A percentile compares a stretch with the other conserved stretches of the same genome.
These are phyloP conservation scores for Aspergillus saccharolyticus DNA, from an alignment of 495 filamentous ascomycete genomes.

Conservation along the genomic window DNA sequence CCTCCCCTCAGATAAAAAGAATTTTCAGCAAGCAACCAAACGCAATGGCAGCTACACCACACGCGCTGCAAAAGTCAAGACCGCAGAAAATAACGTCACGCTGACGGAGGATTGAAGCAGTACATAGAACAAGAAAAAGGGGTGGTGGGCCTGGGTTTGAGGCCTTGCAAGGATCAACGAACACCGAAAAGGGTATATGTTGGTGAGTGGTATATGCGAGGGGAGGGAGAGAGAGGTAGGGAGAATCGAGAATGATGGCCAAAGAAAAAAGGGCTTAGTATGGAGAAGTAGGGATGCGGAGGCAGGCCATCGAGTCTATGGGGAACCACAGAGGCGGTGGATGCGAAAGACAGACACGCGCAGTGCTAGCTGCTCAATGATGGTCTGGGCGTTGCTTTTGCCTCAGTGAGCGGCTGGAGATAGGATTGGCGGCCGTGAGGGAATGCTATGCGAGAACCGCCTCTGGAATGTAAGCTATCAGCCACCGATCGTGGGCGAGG, in stretches of 20 bases:
- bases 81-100: neutral
- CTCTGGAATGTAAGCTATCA: slow-evolving; percentile 19
- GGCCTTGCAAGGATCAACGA: neutral
- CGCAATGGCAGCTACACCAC: slow-evolving; percentile 5
- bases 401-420: slow-evolving; percentile 3
- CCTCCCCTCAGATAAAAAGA: neutral
- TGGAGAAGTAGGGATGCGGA: slow-evolving; percentile 14
- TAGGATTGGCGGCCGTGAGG: slow-evolving; percentile 21
- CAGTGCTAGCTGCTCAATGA: slow-evolving; percentile 11
- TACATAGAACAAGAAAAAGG: neutral
- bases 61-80: slow-evolving; percentile 4
- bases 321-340: slow-evolving; percentile 18
- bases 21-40: neutral
- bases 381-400: slow-evolving; percentile 2
- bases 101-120: slow-evolving; percentile 4
- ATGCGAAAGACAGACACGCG: slow-evolving; percentile 14
- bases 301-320: slow-evolving; percentile 14
- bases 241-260: neutral
- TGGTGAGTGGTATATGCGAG: neutral
- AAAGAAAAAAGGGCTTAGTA: slow-evolving; percentile 12
- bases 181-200: neutral
- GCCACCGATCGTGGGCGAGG: slow-evolving; percentile 14
- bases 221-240: no score
- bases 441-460: slow-evolving; percentile 9
- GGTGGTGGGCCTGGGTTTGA: neutral